A percentile compares a stretch with the other conserved stretches of the same genome.
Conservation (phyloP, 2,329 filamentous ascomycete genomes). For the Venturiaceae sp. region DNA sequence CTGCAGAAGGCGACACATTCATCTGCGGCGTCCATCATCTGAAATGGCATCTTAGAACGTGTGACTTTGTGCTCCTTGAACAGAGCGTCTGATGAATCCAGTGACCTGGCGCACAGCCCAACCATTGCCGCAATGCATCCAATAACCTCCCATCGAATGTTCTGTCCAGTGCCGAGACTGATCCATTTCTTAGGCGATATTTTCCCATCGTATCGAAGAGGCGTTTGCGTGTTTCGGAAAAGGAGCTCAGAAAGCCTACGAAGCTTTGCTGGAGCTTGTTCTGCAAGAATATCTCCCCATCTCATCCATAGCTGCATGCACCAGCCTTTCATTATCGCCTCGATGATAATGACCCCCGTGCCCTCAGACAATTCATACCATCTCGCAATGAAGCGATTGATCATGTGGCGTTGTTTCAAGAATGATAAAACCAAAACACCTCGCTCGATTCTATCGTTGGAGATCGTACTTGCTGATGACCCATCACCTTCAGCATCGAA, state of each 20-base stretch:
- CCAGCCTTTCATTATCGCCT: constrained; percentile 23
- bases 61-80: constrained; percentile 20
- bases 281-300: constrained; percentile 18
- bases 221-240: constrained; percentile 30
- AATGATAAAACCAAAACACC: constrained; percentile 19
- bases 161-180: constrained; percentile 25
- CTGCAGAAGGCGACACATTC: constrained; percentile 23
- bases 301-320: constrained; percentile 16
- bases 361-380: constrained; percentile 21
- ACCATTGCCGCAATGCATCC: constrained; percentile 28
- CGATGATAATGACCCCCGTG: constrained; percentile 19
- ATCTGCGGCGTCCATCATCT: constrained; percentile 19
- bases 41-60: constrained; percentile 15
- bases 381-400: constrained; percentile 22
- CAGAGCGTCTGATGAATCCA: constrained; percentile 23
- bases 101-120: constrained; percentile 22
- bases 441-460: constrained; percentile 17
- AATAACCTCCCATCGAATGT: constrained; percentile 34
- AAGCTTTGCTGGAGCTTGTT: constrained; percentile 20
- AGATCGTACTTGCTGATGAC: constrained; percentile 12
- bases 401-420: constrained; percentile 17
- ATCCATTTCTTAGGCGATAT: constrained; percentile 30
- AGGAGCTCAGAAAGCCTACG: constrained; percentile 28
- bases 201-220: constrained; percentile 23
- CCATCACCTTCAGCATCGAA: constrained; percentile 5